Base-by-base conservation (phyloP, 805 yeast genomes). In the Candida ipomoeae region DNA sequence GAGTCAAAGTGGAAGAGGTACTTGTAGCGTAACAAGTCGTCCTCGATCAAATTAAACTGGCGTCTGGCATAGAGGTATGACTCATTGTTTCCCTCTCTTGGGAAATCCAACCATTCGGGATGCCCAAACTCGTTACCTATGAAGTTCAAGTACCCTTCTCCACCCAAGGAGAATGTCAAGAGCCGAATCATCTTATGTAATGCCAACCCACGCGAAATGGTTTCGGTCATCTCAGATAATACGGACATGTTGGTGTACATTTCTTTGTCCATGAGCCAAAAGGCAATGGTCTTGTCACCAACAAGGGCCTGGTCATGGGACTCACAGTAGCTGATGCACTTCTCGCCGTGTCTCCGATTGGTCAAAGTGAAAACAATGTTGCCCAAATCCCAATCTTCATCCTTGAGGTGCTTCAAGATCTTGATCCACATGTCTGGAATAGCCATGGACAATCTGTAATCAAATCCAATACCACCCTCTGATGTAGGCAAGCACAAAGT, bases 391-490 rank as follows among this genome's bases (percentile, higher is more conserved):
- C 99, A 92, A 46, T 89, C 85, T 53, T 91, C 96, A 67, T 92
- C 98, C 41, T 69, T 63, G 52, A 78, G 71, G 64, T 91, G 97
- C 65, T 94, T 92, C 59, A 92, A 71, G 44, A 90, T 68, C 67
- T 94, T 94, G 71, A 92, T 92, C 99, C 99, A 92, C 98, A 92
- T 92, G 67, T 92, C 99, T 3, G 99, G 99, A 52, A 92, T 76
- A 1, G 98, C 97, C 99, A 92, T 92, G 2, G 96, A 94, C 48
- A 92, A 75, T 55, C 98, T 77, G 67, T 92, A 92, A 65, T 91
- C 94, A 62, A 92, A 92, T 0, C 97, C 99, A 54, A 87, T 84
- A 50, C 99, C 99, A 44, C 98, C 98, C 21, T 73, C 64, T 0
- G 58, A 47, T 46, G 88, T 77, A 5, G 94, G 84, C 49, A 87